These are phyloP conservation scores for Aspergillus clavatus DNA, from an alignment of 2,329 filamentous ascomycete species.

Conservation along the genomic window DNA sequence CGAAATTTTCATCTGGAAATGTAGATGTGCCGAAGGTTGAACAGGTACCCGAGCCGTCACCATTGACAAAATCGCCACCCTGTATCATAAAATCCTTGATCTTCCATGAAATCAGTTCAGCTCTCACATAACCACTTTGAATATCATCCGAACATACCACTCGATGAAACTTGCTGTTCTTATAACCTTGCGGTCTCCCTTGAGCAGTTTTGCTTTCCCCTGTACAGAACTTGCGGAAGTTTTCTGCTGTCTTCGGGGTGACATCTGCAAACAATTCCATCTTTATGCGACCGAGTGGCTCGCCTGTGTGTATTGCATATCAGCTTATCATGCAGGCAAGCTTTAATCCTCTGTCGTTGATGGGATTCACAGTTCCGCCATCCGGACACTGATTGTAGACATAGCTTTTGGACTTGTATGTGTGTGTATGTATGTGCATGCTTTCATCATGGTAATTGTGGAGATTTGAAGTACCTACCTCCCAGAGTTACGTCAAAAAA, in stretches of 20 bases:
- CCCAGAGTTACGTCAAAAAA: slow-evolving; percentile 47
- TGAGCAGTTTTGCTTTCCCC: slow-evolving; percentile 78
- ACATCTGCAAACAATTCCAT: slow-evolving; percentile 86
- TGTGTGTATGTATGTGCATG: background rate
- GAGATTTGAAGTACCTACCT: slow-evolving; percentile 39
- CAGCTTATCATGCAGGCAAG: no score
- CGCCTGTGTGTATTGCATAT: slow-evolving; percentile 52
- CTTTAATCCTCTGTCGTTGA: no score
- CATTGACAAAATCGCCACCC: slow-evolving; percentile 90
- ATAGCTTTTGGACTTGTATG: no score
- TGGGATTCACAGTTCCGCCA: no score
- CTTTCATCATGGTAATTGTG: background rate
- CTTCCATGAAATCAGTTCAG: slow-evolving; percentile 41
- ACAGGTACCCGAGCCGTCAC: slow-evolving; percentile 82
- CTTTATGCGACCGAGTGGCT: slow-evolving; percentile 78
- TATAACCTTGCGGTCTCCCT: slow-evolving; percentile 85
- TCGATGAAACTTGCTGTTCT: slow-evolving; percentile 88
- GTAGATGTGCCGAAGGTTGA: slow-evolving; percentile 80
- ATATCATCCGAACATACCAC: slow-evolving; percentile 57
- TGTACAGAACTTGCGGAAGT: slow-evolving; percentile 95
- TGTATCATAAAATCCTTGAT: slow-evolving; percentile 98
- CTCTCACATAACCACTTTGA: background rate
- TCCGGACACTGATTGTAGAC: no score
- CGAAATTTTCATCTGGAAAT: slow-evolving; percentile 90
- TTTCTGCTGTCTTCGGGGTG: slow-evolving; percentile 85